A percentile compares a stretch with the other conserved stretches of the same genome.
Evolutionary conservation across 108 stramenopile species (phyloP).

Genomic region (Fragilariopsis cylindrus): DNA sequence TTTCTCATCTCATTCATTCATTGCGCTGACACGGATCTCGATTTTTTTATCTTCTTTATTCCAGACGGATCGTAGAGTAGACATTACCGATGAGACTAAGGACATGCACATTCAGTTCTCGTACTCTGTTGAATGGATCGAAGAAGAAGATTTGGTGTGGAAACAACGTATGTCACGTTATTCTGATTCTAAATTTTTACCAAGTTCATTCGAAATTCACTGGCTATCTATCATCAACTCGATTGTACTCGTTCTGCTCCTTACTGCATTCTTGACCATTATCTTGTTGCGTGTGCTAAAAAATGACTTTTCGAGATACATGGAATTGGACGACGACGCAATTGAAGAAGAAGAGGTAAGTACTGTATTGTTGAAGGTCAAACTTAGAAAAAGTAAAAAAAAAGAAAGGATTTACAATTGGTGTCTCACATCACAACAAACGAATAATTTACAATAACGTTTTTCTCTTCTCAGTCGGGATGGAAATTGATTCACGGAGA

Average conservation of each 20-base stretch:
- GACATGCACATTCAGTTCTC: slow-evolving; percentile 85
- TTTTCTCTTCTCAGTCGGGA: slow-evolving; percentile 61
- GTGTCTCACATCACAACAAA: not conserved
- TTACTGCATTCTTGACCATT: slow-evolving; percentile 95
- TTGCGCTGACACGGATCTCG: not conserved
- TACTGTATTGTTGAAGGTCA: slow-evolving; percentile 4
- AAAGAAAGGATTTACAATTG: not conserved
- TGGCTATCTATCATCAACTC: slow-evolving; percentile 99
- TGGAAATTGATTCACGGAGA: slow-evolving; percentile 99
- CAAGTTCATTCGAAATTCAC: slow-evolving; percentile 90
- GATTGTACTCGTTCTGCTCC: slow-evolving; percentile 93
- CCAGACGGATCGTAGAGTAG: slow-evolving; percentile 75
- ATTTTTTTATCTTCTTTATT: not conserved
- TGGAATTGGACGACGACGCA: slow-evolving; percentile 92
- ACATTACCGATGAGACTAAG: slow-evolving; percentile 83
- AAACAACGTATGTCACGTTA: slow-evolving; percentile 88
- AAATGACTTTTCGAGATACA: slow-evolving; percentile 96
- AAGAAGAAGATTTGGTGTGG: slow-evolving; percentile 70
- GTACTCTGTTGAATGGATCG: slow-evolving; percentile 94
- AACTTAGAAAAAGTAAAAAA: not conserved
- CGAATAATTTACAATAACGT: not conserved
- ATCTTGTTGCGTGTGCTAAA: slow-evolving; percentile 95
- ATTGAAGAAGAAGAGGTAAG: slow-evolving; percentile 94
- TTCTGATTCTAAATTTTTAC: slow-evolving; percentile 82
- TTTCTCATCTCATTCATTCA: not conserved